phyloP scores from a whole-genome alignment of 2,329 filamentous ascomycete species.

The Ceratocystis ficicola region DNA sequence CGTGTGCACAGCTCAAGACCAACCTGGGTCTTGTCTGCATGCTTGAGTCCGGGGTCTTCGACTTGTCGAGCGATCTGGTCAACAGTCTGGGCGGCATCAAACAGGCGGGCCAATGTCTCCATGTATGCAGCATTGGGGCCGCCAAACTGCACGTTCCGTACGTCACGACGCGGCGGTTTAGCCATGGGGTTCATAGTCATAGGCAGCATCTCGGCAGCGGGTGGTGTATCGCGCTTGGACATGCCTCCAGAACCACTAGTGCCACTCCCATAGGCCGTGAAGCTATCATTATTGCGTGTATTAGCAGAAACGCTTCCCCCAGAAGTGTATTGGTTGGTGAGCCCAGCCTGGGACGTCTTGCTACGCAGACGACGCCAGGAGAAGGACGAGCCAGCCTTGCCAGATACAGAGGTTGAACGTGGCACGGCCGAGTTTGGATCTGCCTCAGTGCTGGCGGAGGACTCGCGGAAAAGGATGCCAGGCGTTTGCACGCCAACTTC shows the following conservation, averaged over 20 bases:
- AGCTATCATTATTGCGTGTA: slow-evolving; percentile 20
- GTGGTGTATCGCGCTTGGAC: slow-evolving; percentile 34
- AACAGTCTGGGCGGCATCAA: slow-evolving; percentile 83
- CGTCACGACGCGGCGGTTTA: slow-evolving; percentile 59
- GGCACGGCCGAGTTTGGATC: slow-evolving; percentile 34
- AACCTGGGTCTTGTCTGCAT: slow-evolving; percentile 87
- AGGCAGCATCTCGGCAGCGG: slow-evolving; percentile 52
- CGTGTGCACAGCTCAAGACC: slow-evolving; percentile 86
- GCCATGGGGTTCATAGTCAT: slow-evolving; percentile 58
- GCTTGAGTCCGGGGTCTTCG: slow-evolving; percentile 82
- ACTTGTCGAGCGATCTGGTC: slow-evolving; percentile 95
- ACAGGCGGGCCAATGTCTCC: slow-evolving; percentile 75
- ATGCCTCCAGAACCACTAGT: slow-evolving; percentile 27
- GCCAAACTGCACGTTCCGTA: slow-evolving; percentile 55
- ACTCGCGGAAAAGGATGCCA: slow-evolving; percentile 62
- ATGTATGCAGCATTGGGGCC: slow-evolving; percentile 88
- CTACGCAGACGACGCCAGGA: slow-evolving; percentile 83
- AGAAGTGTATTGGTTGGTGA: slow-evolving; percentile 39
- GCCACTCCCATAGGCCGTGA: slow-evolving; percentile 24
- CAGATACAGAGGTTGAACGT: slow-evolving; percentile 49
- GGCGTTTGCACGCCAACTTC: slow-evolving; percentile 78
- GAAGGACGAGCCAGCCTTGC: slow-evolving; percentile 52
- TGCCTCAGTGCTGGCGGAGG: slow-evolving; percentile 39
- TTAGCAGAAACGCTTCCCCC: slow-evolving; percentile 24
- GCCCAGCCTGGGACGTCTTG: slow-evolving; percentile 65